Base-by-base conservation (phyloP, 768 basidiomycete species). In the Lentinula lateritia region DNA sequence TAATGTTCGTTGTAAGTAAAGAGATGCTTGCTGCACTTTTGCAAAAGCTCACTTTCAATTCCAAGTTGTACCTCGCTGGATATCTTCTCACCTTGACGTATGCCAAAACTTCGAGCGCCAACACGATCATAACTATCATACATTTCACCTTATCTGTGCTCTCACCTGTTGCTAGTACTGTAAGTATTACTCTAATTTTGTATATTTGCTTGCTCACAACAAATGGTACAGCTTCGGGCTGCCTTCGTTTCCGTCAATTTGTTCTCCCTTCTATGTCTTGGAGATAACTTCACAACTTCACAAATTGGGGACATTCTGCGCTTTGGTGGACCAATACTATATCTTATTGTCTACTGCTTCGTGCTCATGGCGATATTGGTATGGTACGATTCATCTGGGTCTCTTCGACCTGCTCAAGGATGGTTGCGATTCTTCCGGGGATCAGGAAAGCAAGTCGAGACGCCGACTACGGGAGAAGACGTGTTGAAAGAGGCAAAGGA, bases 31-130 rank as follows among this genome's bases (percentile, higher is more conserved):
- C 8, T 2, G 3, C 18, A 9, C 34, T 50, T 52, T 48, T 5
- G 9, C n/a, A n/a, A n/a, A 13, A 16, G 9, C 13, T 55, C 5
- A 32, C 43, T 12, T 59, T n/a, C 16, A 1, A 53, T 5, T 60
- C 59, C 20, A 65, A 89, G 87, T 66, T 88, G 16, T 90, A 88
- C 65, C 70, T 90, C 23, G 79, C 83, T 18, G 83, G 80, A 1
- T 90, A 92, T 69, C 78, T 93, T 7, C 76, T 92, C 28, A 84
- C 84, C 4, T 75, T 91, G 39, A 92, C 91, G 0, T 93, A 88
- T 66, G 89, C 86, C 35, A 83, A 83, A 68, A 81, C 81, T 1
- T 80, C 84, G 0, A 73, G 79, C 62, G 83, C 87, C 5, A 72
- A 64, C 16, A 64, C 70, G 8, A 79, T 86, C 46, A 84, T 90